Conservation (phyloP, 164 flowering plant species). For the Annona squamosa region DNA sequence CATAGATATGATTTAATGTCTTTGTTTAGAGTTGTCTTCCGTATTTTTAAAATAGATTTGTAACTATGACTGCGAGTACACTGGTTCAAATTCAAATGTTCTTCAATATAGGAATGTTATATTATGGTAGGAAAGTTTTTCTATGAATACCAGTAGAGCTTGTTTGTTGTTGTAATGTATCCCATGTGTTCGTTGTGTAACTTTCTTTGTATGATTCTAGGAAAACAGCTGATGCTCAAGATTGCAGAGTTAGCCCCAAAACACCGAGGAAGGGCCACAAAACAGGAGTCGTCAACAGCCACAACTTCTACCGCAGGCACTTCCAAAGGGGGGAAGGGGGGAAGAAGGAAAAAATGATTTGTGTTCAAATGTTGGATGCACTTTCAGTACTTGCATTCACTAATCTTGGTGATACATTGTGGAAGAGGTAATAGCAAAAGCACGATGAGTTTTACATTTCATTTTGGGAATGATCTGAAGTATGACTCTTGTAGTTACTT, state of each 20-base stretch:
- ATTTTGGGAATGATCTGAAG: too few relatives aligned
- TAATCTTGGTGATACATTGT: too few relatives aligned
- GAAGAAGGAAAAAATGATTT: slow-evolving; percentile 55
- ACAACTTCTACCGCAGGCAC: slow-evolving; percentile 35
- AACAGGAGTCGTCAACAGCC: slow-evolving; percentile 47
- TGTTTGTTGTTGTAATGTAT: neutral
- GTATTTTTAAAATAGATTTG: neutral
- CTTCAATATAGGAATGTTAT: neutral
- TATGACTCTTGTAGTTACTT: too few relatives aligned
- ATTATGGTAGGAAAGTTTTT: neutral
- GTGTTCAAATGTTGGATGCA: neutral
- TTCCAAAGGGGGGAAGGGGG: slow-evolving; percentile 70
- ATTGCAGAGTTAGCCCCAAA: slow-evolving; percentile 86
- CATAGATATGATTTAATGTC: neutral
- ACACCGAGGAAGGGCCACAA: slow-evolving; percentile 75
- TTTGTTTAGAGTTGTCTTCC: neutral
- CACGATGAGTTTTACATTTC: too few relatives aligned
- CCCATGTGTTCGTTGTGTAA: neutral
- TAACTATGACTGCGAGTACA: neutral
- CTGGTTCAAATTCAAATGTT: neutral
- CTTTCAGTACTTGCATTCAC: too few relatives aligned
- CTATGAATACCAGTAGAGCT: neutral
- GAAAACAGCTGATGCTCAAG: slow-evolving; percentile 72
- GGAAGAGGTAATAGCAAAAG: too few relatives aligned
- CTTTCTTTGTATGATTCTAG: slow-evolving; percentile 32